phyloP scores from a whole-genome alignment of 805 yeast genomes.

The Candida pseudoglaebosa region DNA sequence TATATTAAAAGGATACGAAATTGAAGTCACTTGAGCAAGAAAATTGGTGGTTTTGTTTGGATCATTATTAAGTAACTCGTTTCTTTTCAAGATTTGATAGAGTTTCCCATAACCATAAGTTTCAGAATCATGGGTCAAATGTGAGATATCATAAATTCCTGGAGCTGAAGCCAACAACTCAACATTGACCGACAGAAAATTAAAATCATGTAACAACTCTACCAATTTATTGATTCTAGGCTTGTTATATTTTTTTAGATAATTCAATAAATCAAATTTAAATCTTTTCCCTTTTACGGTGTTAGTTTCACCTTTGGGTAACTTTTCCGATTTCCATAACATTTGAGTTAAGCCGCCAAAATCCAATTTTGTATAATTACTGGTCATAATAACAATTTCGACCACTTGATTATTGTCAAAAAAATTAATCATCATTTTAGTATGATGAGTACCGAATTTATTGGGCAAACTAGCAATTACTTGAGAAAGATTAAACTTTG shows the following conservation, averaged over 20 bases:
- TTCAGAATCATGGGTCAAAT: constrained; percentile 16
- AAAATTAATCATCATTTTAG: constrained; percentile 62
- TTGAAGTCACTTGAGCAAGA: constrained; percentile 46
- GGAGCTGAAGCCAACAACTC: constrained; percentile 58
- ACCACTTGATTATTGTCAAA: constrained; percentile 39
- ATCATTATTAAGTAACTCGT: constrained; percentile 23
- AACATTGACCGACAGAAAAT: constrained; percentile 47
- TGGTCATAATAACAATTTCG: constrained; percentile 55
- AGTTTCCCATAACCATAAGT: constrained; percentile 48
- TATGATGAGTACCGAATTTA: constrained; percentile 52
- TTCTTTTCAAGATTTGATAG: constrained; percentile 34
- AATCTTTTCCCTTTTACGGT: constrained; percentile 27
- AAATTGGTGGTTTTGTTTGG: constrained; percentile 21
- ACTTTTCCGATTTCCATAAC: constrained; percentile 57
- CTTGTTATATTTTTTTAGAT: constrained; percentile 42
- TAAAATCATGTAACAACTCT: constrained; percentile 25
- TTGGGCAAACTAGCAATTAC: constrained; percentile 31
- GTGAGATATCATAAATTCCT: constrained; percentile 24
- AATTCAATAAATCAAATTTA: constrained; percentile 40
- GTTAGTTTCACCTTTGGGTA: constrained; percentile 14
- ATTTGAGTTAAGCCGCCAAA: constrained; percentile 59
- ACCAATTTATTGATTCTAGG: constrained; percentile 23
- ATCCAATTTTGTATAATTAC: constrained; percentile 55
- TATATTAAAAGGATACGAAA: constrained; percentile 41
- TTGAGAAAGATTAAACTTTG: constrained; percentile 22